Evolutionary conservation across 441 rosid genomes (phyloP).

Genomic region (Croton setiger): DNA sequence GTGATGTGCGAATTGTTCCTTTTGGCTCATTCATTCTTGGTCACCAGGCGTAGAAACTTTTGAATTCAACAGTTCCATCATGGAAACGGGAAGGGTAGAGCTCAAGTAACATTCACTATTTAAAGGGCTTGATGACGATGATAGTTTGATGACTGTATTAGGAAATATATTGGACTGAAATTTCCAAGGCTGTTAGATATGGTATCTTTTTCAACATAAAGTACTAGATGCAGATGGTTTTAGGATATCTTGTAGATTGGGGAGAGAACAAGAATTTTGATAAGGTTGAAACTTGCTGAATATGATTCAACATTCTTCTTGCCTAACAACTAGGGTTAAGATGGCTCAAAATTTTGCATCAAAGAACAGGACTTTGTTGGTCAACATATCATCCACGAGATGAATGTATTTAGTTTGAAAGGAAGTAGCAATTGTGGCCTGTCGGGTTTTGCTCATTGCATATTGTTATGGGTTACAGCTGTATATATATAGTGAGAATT

Average conservation of each 20-base stretch:
- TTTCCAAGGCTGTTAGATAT: neutral
- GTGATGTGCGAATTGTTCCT: neutral
- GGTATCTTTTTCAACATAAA: neutral
- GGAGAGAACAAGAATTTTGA: neutral
- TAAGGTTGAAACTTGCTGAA: neutral
- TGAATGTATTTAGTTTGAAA: conserved; percentile 2
- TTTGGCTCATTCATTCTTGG: neutral
- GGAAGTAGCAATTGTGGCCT: conserved; percentile 1
- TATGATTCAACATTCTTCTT: neutral
- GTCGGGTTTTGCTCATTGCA: conserved; percentile 4
- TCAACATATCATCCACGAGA: neutral
- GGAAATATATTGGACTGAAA: neutral
- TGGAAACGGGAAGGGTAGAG: neutral
- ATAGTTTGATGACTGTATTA: neutral
- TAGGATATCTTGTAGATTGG: neutral
- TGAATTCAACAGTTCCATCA: neutral
- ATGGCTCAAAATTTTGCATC: neutral
- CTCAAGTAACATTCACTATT: neutral
- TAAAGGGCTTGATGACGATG: neutral
- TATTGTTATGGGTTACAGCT: no score
- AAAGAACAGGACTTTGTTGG: neutral
- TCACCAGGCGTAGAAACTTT: neutral
- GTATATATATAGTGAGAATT: no score
- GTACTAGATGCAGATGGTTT: neutral
- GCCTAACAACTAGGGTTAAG: no score